Percentiles rank a stretch among this genome's conserved stretches.
These are phyloP conservation scores for Trichoderma oligosporum DNA, from an alignment of 2,329 filamentous ascomycete species.

Conservation along the genomic window DNA sequence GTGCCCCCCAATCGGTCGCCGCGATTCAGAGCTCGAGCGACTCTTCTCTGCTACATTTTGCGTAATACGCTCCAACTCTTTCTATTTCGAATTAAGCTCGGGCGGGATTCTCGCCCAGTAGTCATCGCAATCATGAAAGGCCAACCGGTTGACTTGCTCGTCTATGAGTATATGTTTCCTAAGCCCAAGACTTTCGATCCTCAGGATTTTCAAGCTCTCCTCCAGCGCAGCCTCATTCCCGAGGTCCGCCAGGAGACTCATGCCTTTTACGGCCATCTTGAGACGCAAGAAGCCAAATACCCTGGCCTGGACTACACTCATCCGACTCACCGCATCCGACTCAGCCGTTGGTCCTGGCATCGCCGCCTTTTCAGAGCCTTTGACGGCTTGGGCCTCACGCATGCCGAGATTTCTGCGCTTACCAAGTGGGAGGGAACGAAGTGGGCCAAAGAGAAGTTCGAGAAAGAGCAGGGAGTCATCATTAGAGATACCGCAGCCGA, in stretches of 20 bases:
- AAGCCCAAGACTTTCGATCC: constrained; percentile 65
- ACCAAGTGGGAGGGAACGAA: constrained; percentile 81
- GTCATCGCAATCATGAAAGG: constrained; percentile 59
- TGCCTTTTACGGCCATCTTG: constrained; percentile 73
- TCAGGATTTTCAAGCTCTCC: constrained; percentile 64
- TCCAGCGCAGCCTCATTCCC: constrained; percentile 67
- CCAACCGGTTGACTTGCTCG: constrained; percentile 64
- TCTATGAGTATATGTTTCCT: constrained; percentile 71
- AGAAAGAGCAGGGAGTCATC: constrained; percentile 66
- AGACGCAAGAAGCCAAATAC: constrained; percentile 76
- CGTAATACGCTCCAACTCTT: not conserved
- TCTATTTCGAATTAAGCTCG: not conserved
- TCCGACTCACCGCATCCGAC: constrained; percentile 69
- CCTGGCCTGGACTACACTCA: constrained; percentile 76
- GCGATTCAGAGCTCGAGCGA: not conserved
- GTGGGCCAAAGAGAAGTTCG: constrained; percentile 77
- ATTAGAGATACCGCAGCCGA: constrained; percentile 71
- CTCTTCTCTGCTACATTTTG: not conserved
- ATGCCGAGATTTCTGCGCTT: constrained; percentile 64
- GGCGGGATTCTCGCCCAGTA: not conserved
- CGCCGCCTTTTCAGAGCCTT: constrained; percentile 72
- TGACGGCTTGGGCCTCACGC: constrained; percentile 64
- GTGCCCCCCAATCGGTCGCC: not conserved
- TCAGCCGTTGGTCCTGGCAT: constrained; percentile 74
- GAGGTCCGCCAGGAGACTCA: constrained; percentile 77